These are phyloP conservation scores for Pichia norvegensis DNA, from an alignment of 1,139 yeast genomes.

Conservation along the genomic window DNA sequence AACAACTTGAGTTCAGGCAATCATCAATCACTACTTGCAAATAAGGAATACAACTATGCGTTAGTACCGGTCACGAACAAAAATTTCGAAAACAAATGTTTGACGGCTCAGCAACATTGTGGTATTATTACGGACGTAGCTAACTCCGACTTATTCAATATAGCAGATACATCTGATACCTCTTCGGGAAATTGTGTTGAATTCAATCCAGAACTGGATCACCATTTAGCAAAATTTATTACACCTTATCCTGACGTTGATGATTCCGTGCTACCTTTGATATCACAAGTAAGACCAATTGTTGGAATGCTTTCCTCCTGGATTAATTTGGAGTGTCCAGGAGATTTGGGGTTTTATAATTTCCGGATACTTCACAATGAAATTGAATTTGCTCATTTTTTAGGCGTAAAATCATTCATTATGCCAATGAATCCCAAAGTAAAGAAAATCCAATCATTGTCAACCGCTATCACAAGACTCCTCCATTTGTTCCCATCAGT, in stretches of 20 bases:
- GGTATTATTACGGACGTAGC: background rate
- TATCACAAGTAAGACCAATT: slow-evolving; percentile 29
- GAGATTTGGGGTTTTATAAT: slow-evolving; percentile 28
- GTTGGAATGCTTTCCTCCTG: slow-evolving; percentile 55
- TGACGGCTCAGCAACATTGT: background rate
- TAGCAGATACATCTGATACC: too few relatives aligned
- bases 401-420: slow-evolving; percentile 45
- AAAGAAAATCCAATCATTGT: slow-evolving; percentile 29
- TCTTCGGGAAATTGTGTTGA: too few relatives aligned
- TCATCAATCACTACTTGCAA: background rate
- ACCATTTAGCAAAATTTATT: too few relatives aligned
- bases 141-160: background rate
- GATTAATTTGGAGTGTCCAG: slow-evolving; percentile 52
- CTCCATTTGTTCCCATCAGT: slow-evolving; percentile 21
- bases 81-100: background rate
- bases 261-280: background rate
- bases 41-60: background rate
- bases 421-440: slow-evolving; percentile 18
- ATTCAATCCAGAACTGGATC: too few relatives aligned
- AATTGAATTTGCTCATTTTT: slow-evolving; percentile 47
- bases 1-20: background rate
- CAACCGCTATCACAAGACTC: slow-evolving; percentile 22
- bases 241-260: background rate
- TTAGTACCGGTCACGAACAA: background rate
- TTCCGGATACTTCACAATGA: slow-evolving; percentile 49